Conservation (phyloP, 768 basidiomycete genomes). For the Pleurotus djamor region DNA sequence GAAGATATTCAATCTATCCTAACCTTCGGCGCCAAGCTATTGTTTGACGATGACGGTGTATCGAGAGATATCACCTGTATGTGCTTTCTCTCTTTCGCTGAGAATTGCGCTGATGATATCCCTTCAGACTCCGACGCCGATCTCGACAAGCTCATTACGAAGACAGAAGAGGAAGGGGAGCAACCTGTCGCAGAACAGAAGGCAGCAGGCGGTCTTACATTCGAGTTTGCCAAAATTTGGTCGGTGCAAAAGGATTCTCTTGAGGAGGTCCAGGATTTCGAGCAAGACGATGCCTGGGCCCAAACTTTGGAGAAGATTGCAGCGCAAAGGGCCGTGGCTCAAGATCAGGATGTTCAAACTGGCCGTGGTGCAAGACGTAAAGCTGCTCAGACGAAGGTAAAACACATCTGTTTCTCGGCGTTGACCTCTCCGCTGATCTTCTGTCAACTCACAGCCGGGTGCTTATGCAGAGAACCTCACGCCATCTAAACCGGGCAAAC, state of each 20-base stretch:
- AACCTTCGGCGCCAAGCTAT: slow-evolving; percentile 81
- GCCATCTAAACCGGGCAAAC: neutral
- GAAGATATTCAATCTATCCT: slow-evolving; percentile 89
- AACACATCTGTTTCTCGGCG: neutral
- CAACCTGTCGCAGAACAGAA: slow-evolving; percentile 33
- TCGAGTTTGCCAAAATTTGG: slow-evolving; percentile 94
- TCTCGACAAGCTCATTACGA: slow-evolving; percentile 84
- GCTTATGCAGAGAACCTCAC: slow-evolving; percentile 5
- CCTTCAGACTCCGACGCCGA: slow-evolving; percentile 72
- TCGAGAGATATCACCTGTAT: slow-evolving; percentile 67
- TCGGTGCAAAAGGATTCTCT: slow-evolving; percentile 70
- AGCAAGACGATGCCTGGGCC: slow-evolving; percentile 80
- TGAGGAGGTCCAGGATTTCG: slow-evolving; percentile 55
- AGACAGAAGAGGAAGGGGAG: slow-evolving; percentile 73
- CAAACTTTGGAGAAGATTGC: slow-evolving; percentile 58
- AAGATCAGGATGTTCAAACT: slow-evolving; percentile 45
- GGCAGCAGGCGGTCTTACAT: slow-evolving; percentile 55
- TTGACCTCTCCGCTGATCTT: neutral
- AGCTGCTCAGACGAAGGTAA: slow-evolving; percentile 38
- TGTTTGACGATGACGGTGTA: slow-evolving; percentile 67
- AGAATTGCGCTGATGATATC: neutral
- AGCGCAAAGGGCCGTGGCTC: slow-evolving; percentile 36
- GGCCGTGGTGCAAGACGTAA: slow-evolving; percentile 77
- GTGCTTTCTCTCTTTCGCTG: neutral
- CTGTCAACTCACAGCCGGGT: neutral